phyloP scores from a whole-genome alignment of 441 rosid genomes.

The Sinapis alba region DNA sequence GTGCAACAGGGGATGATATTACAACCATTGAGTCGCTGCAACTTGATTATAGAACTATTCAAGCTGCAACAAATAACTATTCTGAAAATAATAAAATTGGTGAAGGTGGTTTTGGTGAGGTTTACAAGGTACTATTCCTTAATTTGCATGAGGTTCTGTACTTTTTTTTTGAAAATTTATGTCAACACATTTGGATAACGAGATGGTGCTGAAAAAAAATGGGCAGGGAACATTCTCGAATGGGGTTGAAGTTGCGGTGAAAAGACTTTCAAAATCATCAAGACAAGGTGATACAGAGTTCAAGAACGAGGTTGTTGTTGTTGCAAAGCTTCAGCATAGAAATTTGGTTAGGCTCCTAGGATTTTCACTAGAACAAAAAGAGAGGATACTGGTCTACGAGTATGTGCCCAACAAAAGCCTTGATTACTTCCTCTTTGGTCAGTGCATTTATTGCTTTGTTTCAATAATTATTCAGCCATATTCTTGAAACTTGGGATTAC shows the following conservation, averaged over 20 bases:
- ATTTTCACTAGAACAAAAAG: background rate
- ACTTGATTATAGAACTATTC: conserved; percentile 7
- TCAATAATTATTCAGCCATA: background rate
- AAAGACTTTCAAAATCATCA: conserved; percentile 9
- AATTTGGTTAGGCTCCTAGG: conserved; percentile 1
- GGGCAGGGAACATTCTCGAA: background rate
- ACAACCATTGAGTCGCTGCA: conserved; percentile 15
- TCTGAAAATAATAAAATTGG: conserved; percentile 25
- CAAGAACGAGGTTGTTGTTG: background rate
- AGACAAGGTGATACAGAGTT: conserved; percentile 12
- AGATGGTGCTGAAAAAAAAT: background rate
- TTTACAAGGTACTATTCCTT: conserved; percentile 20
- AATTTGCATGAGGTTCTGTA: background rate
- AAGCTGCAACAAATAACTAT: conserved; percentile 13
- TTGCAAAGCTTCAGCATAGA: conserved; percentile 4
- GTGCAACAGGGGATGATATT: conserved; percentile 18
- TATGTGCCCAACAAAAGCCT: conserved; percentile 13
- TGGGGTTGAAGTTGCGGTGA: conserved; percentile 19
- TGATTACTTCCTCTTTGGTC: background rate
- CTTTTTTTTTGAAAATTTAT: background rate
- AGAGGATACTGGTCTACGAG: background rate
- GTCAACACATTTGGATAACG: background rate
- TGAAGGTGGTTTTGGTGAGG: conserved; percentile 27
- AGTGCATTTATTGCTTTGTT: background rate
- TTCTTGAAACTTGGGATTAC: background rate